phyloP scores from a whole-genome alignment of 441 rosid genomes.

The Jatropha podagrica region DNA sequence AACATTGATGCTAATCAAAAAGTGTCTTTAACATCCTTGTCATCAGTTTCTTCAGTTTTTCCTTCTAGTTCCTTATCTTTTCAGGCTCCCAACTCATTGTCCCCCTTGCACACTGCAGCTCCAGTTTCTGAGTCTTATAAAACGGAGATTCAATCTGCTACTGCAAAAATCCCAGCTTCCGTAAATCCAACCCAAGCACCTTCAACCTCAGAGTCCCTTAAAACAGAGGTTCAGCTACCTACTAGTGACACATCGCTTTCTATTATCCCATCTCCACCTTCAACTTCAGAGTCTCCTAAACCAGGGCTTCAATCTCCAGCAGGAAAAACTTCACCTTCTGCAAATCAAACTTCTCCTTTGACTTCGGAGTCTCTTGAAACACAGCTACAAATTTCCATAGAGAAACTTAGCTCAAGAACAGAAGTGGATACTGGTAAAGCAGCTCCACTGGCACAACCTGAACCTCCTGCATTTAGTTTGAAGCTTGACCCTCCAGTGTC shows the following conservation, averaged over 20 bases:
- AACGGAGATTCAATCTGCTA: constrained; percentile 18
- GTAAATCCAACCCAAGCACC: not conserved
- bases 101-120: constrained; percentile 26
- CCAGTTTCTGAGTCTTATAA: constrained; percentile 35
- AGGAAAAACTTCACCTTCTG: not conserved
- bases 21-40: constrained; percentile 30
- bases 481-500: constrained; percentile 45
- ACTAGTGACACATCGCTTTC: not conserved
- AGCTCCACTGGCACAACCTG: constrained; percentile 29
- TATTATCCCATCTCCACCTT: constrained; percentile 20
- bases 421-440: constrained; percentile 31
- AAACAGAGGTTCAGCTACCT: constrained; percentile 19
- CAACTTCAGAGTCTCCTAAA: constrained; percentile 34
- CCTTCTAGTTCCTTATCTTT: constrained; percentile 35
- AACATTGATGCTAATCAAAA: constrained; percentile 29
- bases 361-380: constrained; percentile 9
- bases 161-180: constrained; percentile 7
- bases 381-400: constrained; percentile 37
- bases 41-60: constrained; percentile 39
- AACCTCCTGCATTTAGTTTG: constrained; percentile 36
- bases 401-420: constrained; percentile 23
- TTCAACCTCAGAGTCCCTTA: constrained; percentile 14
- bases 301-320: constrained; percentile 11
- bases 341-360: not conserved
- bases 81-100: constrained; percentile 35